These are phyloP conservation scores for Chrysoporthe austroafricana DNA, from an alignment of 2,329 filamentous ascomycete genomes.

Conservation along the genomic window DNA sequence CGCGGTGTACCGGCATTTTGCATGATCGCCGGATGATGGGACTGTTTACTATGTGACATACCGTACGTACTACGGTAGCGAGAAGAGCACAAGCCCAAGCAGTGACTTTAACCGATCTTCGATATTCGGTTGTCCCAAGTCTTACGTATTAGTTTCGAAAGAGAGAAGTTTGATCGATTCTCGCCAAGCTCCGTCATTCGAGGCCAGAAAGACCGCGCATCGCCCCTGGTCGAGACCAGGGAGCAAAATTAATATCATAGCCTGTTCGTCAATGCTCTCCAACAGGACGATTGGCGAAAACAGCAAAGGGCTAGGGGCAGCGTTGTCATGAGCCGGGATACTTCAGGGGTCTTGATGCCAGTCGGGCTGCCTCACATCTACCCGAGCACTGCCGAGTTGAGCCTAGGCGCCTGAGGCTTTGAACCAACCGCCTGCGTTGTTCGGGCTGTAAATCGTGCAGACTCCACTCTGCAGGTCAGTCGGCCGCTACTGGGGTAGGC, in stretches of 20 bases:
- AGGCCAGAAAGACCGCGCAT: neutral
- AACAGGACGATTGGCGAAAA: neutral
- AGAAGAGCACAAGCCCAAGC: neutral
- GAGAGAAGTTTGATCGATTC: neutral
- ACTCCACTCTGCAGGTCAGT: too few species aligned
- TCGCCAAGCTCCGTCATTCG: neutral
- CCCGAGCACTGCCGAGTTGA: neutral
- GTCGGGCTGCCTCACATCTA: neutral
- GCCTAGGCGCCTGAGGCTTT: neutral
- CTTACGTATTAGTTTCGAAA: neutral
- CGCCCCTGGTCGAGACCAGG: neutral
- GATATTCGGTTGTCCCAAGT: too few species aligned
- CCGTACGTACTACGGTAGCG: neutral
- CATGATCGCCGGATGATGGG: neutral
- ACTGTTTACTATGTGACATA: neutral
- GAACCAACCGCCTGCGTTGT: too few species aligned
- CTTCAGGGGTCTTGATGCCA: constrained; percentile 1
- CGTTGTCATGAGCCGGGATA: neutral
- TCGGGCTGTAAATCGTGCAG: too few species aligned
- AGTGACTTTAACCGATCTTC: neutral
- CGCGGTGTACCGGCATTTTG: neutral
- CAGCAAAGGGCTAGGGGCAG: neutral
- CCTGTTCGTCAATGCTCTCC: neutral
- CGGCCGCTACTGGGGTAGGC: too few species aligned
- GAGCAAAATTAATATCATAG: neutral